phyloP scores from a whole-genome alignment of 1,284 basidiomycete species.

The Mycosarcoma maydis region DNA sequence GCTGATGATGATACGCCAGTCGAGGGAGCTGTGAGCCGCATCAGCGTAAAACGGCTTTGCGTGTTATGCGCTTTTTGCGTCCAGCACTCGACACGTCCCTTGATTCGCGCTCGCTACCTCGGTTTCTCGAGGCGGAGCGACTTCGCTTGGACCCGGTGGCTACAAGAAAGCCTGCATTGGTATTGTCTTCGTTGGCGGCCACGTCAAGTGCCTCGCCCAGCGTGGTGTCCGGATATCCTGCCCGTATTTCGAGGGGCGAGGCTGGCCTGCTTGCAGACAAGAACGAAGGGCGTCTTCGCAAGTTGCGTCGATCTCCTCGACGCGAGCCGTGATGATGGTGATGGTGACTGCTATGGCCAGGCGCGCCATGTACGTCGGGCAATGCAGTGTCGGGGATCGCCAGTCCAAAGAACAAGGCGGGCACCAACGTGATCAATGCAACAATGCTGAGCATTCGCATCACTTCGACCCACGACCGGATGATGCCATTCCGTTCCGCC shows the following conservation, averaged over 20 bases:
- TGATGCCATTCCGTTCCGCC: constrained; percentile 59
- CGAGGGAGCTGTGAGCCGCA: neutral
- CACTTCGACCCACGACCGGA: constrained; percentile 64
- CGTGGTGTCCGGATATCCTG: constrained; percentile 22
- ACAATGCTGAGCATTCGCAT: constrained; percentile 61
- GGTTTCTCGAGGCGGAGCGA: constrained; percentile 26
- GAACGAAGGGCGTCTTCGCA: constrained; percentile 28
- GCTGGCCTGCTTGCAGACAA: constrained; percentile 30
- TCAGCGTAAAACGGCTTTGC: constrained; percentile 8
- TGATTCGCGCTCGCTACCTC: constrained; percentile 13
- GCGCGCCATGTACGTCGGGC: constrained; percentile 40
- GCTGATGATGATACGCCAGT: neutral
- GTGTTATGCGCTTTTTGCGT: constrained; percentile 25
- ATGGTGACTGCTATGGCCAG: constrained; percentile 12
- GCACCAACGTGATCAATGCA: constrained; percentile 56
- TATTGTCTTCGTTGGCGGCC: constrained; percentile 5
- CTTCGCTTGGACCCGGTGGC: constrained; percentile 22
- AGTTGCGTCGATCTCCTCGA: constrained; percentile 22
- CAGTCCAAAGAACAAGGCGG: constrained; percentile 55
- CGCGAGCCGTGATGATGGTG: constrained; percentile 23
- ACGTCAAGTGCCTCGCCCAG: constrained; percentile 22
- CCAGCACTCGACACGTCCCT: constrained; percentile 13
- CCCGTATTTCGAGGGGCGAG: constrained; percentile 35
- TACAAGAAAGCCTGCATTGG: constrained; percentile 10
- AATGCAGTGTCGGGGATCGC: constrained; percentile 54